These are phyloP conservation scores for Arthrocladium fulminans DNA, from an alignment of 2,329 filamentous ascomycete genomes.

Conservation along the genomic window DNA sequence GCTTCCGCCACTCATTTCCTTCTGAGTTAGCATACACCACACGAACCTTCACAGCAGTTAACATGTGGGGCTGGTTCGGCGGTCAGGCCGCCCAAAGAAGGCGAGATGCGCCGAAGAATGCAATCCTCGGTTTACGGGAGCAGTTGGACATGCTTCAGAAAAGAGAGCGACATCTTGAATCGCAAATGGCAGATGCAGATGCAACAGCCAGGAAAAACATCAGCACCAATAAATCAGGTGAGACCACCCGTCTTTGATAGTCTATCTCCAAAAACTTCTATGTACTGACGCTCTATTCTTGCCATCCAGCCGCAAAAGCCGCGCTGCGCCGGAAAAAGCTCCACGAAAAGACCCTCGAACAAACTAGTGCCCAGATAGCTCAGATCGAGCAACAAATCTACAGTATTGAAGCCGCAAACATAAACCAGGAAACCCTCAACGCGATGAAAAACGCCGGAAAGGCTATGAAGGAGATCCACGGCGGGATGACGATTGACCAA, in stretches of 20 bases:
- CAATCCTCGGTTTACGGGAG: slow-evolving; percentile 75
- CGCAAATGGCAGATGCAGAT: slow-evolving; percentile 89
- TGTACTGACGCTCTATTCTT: neutral
- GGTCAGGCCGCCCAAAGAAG: slow-evolving; percentile 71
- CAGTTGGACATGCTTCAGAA: slow-evolving; percentile 98
- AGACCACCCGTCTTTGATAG: slow-evolving; percentile 26
- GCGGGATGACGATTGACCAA: slow-evolving; percentile 82
- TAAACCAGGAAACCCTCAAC: slow-evolving; percentile 91
- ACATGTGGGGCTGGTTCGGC: slow-evolving; percentile 84
- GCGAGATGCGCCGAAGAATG: slow-evolving; percentile 94
- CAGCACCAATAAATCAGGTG: slow-evolving; percentile 82
- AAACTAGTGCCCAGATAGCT: slow-evolving; percentile 79
- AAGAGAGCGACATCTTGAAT: slow-evolving; percentile 81
- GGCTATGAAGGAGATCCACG: slow-evolving; percentile 91
- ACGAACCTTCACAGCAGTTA: too few relatives aligned
- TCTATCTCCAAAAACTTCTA: neutral
- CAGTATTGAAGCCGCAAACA: slow-evolving; percentile 94
- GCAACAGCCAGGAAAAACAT: slow-evolving; percentile 81
- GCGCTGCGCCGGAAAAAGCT: slow-evolving; percentile 90
- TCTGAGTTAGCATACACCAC: slow-evolving; percentile 3
- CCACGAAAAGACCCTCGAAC: slow-evolving; percentile 82
- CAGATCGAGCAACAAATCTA: slow-evolving; percentile 94
- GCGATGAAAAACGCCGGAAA: slow-evolving; percentile 86
- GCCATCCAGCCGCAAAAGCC: slow-evolving; percentile 66
- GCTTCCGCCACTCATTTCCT: slow-evolving; percentile 1